Conservation (phyloP, 1,139 yeast species). For the Wickerhamomyces sp. region DNA sequence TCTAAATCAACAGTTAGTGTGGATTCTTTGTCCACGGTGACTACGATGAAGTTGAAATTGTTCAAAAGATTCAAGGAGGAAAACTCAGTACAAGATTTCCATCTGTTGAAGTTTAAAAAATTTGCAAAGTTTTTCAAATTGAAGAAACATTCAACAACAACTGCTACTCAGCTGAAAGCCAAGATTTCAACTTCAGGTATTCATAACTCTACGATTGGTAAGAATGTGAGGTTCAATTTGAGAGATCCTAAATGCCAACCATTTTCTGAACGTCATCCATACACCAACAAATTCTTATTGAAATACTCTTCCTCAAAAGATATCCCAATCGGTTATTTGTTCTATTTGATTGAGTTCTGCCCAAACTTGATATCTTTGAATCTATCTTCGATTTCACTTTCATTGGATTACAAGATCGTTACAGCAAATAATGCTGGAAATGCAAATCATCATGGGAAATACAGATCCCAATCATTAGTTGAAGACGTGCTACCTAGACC, state of each 20-base stretch:
- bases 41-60: constrained; percentile 6
- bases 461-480: constrained; percentile 7
- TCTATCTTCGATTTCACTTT: constrained; percentile 50
- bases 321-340: constrained; percentile 61
- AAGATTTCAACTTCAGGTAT: neutral
- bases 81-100: constrained; percentile 1
- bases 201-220: neutral
- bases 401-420: constrained; percentile 51
- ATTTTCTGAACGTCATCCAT: constrained; percentile 44
- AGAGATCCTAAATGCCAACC: constrained; percentile 24
- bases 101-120: constrained; percentile 2
- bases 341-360: constrained; percentile 57
- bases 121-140: constrained; percentile 2
- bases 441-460: neutral
- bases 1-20: constrained; percentile 19
- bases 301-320: constrained; percentile 59
- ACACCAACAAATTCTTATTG: constrained; percentile 49
- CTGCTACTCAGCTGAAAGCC: constrained; percentile 4
- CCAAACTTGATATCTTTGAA: constrained; percentile 47
- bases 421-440: no score
- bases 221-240: constrained; percentile 3
- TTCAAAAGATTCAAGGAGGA: constrained; percentile 7
- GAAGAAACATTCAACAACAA: constrained; percentile 1
- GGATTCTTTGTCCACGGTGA: constrained; percentile 11
- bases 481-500: constrained; percentile 7